Conservation (phyloP, 768 basidiomycete genomes). For the Dentipellis sp. region DNA sequence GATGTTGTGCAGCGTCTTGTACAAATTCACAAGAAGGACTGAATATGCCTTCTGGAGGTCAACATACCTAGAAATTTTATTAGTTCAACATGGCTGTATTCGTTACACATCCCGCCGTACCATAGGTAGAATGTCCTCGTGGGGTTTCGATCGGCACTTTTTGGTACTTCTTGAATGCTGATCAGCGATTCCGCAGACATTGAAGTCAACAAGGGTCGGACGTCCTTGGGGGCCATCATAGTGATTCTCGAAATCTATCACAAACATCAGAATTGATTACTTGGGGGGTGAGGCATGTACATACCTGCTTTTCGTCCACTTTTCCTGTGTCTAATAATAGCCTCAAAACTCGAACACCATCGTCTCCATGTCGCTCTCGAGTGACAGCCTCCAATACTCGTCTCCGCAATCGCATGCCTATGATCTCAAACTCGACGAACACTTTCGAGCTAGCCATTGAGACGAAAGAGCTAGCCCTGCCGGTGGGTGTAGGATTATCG, state of each 20-base stretch:
- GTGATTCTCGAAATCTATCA: constrained; percentile 81
- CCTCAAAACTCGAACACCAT: constrained; percentile 75
- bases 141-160: constrained; percentile 83
- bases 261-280: constrained; percentile 1
- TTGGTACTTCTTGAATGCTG: constrained; percentile 89
- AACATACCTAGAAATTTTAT: constrained; percentile 58
- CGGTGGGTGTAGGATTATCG: constrained; percentile 74
- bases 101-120: constrained; percentile 28
- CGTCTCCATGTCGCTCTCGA: constrained; percentile 73
- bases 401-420: constrained; percentile 56
- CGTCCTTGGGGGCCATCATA: constrained; percentile 87
- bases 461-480: constrained; percentile 62
- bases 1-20: constrained; percentile 89
- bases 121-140: constrained; percentile 88
- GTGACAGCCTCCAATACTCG: constrained; percentile 71
- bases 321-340: constrained; percentile 77
- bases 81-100: not conserved
- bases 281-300: constrained; percentile 12
- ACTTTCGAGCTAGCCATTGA: constrained; percentile 55
- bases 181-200: constrained; percentile 78
- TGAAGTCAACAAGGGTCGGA: constrained; percentile 68
- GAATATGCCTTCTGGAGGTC: constrained; percentile 80
- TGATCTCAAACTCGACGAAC: constrained; percentile 71
- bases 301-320: constrained; percentile 89
- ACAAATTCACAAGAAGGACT: constrained; percentile 64